Evolutionary conservation across 2,329 filamentous ascomycete species (phyloP).

Genomic region (Penicillium sp.): DNA sequence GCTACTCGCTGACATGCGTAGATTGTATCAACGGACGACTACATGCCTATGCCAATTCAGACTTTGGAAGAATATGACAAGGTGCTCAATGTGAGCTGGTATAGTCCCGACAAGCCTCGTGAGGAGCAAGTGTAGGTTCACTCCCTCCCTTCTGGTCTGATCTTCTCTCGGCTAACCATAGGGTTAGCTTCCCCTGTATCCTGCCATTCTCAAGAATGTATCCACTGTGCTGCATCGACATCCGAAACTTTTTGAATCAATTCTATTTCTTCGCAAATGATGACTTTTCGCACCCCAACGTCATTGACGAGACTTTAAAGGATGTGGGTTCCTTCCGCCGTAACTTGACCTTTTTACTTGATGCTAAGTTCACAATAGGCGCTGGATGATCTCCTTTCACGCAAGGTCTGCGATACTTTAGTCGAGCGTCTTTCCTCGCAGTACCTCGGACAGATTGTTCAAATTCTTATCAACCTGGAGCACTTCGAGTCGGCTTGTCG

Average conservation of each 20-base stretch:
- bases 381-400: conserved; percentile 89
- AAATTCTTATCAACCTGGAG: conserved; percentile 96
- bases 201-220: conserved; percentile 99
- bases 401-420: conserved; percentile 87
- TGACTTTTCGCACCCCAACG: conserved; percentile 84
- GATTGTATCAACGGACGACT: conserved; percentile 88
- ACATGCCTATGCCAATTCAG: conserved; percentile 99
- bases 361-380: conserved; percentile 53
- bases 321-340: conserved; percentile 53
- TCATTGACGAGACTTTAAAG: conserved; percentile 88
- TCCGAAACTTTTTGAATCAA: conserved; percentile 94
- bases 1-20: conserved; percentile 24
- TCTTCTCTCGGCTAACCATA: background rate
- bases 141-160: background rate
- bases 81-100: conserved; percentile 95
- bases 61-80: conserved; percentile 90
- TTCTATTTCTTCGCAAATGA: conserved; percentile 98
- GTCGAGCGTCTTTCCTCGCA: conserved; percentile 87
- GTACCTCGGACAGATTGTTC: conserved; percentile 95
- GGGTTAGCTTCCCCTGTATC: conserved; percentile 79
- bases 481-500: conserved; percentile 93
- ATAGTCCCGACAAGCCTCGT: conserved; percentile 74
- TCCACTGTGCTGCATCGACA: conserved; percentile 95
- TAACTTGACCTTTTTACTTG: background rate
- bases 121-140: conserved; percentile 70